phyloP scores from a whole-genome alignment of 2,329 filamentous ascomycete genomes.

The Claviceps arundinis region DNA sequence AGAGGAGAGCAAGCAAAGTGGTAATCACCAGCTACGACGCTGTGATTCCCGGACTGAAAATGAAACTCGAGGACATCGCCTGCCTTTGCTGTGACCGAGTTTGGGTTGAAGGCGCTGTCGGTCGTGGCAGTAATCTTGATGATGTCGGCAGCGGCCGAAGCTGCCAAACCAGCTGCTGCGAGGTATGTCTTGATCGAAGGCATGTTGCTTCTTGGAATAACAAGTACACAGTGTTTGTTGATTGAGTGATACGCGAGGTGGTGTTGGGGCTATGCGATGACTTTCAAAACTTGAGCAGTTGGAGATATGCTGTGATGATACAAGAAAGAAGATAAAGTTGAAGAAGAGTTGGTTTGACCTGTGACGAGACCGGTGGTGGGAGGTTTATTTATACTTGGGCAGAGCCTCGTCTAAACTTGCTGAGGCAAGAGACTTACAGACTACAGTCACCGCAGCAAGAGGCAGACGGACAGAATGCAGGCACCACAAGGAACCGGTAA shows the following conservation, averaged over 20 bases:
- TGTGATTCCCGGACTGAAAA: conserved; percentile 24
- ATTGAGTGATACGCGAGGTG: background rate
- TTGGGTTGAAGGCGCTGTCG: conserved; percentile 21
- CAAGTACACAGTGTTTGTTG: background rate
- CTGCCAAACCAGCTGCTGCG: conserved; percentile 12
- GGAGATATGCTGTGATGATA: background rate
- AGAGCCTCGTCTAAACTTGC: background rate
- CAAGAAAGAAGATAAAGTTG: background rate
- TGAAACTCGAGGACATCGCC: conserved; percentile 25
- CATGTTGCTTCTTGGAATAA: conserved; percentile 11
- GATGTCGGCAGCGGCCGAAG: conserved; percentile 17
- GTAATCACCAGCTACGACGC: conserved; percentile 23
- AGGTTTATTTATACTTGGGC: background rate
- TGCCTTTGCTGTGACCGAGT: conserved; percentile 17
- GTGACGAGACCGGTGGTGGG: background rate
- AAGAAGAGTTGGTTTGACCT: background rate
- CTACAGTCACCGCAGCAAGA: background rate
- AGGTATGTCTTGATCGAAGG: conserved; percentile 16
- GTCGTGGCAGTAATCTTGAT: conserved; percentile 21
- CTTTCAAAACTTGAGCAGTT: background rate
- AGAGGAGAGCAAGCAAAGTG: conserved; percentile 21
- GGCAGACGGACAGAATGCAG: background rate
- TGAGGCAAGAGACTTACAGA: background rate
- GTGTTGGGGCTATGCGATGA: background rate
- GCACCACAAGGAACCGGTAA: background rate